Conservation (phyloP, 768 basidiomycete genomes). For the Tulasnella calospora region DNA sequence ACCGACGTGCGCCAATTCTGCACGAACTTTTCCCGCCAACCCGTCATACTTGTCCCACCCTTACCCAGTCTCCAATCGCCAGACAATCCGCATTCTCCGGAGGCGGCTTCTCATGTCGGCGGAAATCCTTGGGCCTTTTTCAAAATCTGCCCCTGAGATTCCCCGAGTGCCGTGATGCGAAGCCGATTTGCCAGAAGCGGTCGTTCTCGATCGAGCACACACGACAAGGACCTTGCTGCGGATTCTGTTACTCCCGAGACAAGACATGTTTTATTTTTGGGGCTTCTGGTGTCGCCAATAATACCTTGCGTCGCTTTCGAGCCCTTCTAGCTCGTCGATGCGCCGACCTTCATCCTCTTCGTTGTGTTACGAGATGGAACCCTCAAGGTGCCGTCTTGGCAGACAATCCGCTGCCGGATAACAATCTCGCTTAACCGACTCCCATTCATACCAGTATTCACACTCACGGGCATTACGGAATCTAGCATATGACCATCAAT, state of each 20-base stretch:
- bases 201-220: background rate
- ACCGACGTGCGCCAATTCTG: background rate
- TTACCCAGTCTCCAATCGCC: background rate
- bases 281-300: background rate
- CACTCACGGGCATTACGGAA: background rate
- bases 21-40: background rate
- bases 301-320: background rate
- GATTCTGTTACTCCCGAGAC: background rate
- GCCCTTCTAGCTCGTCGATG: background rate
- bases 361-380: background rate
- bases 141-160: slow-evolving; percentile 5
- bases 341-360: background rate
- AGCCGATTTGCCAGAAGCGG: background rate
- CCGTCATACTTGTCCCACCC: background rate
- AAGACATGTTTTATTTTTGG: background rate
- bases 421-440: background rate
- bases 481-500: background rate
- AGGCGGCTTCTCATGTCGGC: background rate
- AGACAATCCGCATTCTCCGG: background rate
- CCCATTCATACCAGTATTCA: background rate
- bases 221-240: background rate
- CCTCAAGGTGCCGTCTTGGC: background rate
- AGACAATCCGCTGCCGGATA: background rate
- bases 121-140: background rate
- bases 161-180: background rate